A percentile compares a stretch with the other conserved stretches of the same genome.
These are phyloP conservation scores for Onygenales sp. DNA, from an alignment of 2,329 filamentous ascomycete genomes.

Conservation along the genomic window DNA sequence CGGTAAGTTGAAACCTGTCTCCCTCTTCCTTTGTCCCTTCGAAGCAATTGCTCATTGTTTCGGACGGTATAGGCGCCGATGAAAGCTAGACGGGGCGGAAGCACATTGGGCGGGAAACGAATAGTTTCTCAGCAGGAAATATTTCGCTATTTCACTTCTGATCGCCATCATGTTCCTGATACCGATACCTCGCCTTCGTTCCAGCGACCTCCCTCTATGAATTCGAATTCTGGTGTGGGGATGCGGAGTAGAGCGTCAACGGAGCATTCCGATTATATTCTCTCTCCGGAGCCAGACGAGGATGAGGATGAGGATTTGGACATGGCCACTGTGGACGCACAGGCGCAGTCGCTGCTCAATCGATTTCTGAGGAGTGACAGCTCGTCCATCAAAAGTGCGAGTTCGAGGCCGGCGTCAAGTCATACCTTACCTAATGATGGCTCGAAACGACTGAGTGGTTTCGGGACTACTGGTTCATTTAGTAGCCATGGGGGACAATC, in stretches of 20 bases:
- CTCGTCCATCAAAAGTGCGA: background rate
- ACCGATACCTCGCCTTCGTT: too few relatives aligned
- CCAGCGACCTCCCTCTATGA: too few relatives aligned
- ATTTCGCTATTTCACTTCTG: background rate
- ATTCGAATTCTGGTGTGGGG: too few relatives aligned
- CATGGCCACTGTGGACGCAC: constrained; percentile 9
- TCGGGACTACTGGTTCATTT: too few relatives aligned
- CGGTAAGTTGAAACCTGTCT: too few relatives aligned
- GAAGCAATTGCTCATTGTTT: background rate
- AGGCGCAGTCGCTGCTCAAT: constrained; percentile 17
- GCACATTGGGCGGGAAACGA: background rate
- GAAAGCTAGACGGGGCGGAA: constrained; percentile 1
- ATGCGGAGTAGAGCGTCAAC: too few relatives aligned
- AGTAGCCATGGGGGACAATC: too few relatives aligned
- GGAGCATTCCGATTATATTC: background rate
- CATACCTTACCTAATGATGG: background rate
- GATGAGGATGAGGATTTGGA: background rate
- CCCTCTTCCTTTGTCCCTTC: too few relatives aligned
- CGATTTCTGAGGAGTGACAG: constrained; percentile 15
- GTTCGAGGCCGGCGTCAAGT: background rate
- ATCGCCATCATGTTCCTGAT: background rate
- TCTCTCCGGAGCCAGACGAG: background rate
- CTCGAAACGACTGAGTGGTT: too few relatives aligned
- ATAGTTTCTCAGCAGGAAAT: background rate
- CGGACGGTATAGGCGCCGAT: background rate